Evolutionary conservation across 352 stramenopile species (phyloP).

Genomic region (Globisporangium nagaii): DNA sequence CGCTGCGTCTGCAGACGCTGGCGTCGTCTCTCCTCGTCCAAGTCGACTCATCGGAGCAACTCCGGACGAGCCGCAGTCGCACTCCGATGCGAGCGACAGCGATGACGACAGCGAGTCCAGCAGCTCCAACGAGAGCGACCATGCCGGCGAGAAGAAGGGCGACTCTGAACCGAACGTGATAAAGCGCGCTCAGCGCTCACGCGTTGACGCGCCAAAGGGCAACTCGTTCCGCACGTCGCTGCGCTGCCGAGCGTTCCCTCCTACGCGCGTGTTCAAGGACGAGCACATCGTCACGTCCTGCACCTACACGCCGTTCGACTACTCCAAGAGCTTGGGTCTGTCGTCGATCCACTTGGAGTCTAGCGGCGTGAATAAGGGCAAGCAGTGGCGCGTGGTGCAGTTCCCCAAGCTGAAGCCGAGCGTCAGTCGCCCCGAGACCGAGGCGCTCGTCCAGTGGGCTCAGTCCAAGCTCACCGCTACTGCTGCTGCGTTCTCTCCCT

Average conservation of each 20-base stretch:
- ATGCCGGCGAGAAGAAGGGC: too few species aligned
- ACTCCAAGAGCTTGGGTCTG: constrained; percentile 11
- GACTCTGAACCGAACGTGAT: not conserved
- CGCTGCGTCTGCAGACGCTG: not conserved
- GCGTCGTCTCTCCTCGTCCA: not conserved
- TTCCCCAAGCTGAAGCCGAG: constrained; percentile 33
- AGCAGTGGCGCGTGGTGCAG: constrained; percentile 31
- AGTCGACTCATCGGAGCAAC: not conserved
- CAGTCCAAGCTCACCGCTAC: constrained; percentile 8
- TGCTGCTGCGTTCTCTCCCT: not conserved
- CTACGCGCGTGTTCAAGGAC: constrained; percentile 20
- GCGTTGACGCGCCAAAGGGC: not conserved
- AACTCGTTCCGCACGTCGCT: constrained; percentile 32
- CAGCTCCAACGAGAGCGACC: not conserved
- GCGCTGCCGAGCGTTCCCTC: constrained; percentile 32
- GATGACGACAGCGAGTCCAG: not conserved
- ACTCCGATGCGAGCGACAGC: not conserved
- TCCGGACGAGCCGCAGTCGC: not conserved
- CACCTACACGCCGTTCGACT: constrained; percentile 33
- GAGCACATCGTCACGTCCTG: constrained; percentile 25
- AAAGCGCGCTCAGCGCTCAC: not conserved
- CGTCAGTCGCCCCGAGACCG: constrained; percentile 21
- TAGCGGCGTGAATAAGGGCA: constrained; percentile 8
- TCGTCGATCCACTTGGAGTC: constrained; percentile 15
- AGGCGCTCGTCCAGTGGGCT: constrained; percentile 29